phyloP scores from a whole-genome alignment of 2,329 filamentous ascomycete genomes.

The Epichloe coenophiala region DNA sequence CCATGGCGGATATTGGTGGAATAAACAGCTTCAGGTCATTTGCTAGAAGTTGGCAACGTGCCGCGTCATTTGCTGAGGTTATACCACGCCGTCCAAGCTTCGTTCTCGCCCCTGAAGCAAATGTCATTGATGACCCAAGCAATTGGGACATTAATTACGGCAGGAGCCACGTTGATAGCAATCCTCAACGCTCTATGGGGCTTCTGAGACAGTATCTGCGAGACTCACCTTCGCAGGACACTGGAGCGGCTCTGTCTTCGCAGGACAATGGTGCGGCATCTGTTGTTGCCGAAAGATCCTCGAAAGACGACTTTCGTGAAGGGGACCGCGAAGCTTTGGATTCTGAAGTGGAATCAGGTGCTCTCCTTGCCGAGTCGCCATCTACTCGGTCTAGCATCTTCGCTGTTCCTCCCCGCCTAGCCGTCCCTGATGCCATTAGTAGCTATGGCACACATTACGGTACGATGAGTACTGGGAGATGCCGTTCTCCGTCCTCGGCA shows the following conservation, averaged over 20 bases:
- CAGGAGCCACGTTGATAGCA: conserved; percentile 26
- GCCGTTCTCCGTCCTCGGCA: conserved; percentile 33
- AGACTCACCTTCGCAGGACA: conserved; percentile 16
- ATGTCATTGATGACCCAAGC: conserved; percentile 5
- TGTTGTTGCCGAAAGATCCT: neutral
- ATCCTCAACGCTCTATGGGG: conserved; percentile 22
- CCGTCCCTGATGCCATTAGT: conserved; percentile 55
- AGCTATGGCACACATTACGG: conserved; percentile 52
- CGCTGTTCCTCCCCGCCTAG: conserved; percentile 44
- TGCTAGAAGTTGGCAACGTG: conserved; percentile 81
- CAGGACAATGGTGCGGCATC: neutral
- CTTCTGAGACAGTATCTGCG: conserved; percentile 41
- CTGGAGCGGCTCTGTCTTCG: neutral
- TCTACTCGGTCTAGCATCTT: conserved; percentile 34
- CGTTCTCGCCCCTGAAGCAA: conserved; percentile 45
- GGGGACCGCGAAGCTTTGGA: conserved; percentile 32
- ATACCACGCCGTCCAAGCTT: conserved; percentile 69
- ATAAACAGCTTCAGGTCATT: conserved; percentile 93
- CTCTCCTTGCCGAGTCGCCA: conserved; percentile 15
- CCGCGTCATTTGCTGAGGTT: conserved; percentile 77
- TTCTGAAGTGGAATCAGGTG: conserved; percentile 24
- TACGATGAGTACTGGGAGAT: conserved; percentile 24
- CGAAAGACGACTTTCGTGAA: conserved; percentile 14
- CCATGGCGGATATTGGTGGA: conserved; percentile 62
- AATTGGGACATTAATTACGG: conserved; percentile 25